Base-by-base conservation (phyloP, 2,329 filamentous ascomycete genomes). In the Colletotrichum limetticola region DNA sequence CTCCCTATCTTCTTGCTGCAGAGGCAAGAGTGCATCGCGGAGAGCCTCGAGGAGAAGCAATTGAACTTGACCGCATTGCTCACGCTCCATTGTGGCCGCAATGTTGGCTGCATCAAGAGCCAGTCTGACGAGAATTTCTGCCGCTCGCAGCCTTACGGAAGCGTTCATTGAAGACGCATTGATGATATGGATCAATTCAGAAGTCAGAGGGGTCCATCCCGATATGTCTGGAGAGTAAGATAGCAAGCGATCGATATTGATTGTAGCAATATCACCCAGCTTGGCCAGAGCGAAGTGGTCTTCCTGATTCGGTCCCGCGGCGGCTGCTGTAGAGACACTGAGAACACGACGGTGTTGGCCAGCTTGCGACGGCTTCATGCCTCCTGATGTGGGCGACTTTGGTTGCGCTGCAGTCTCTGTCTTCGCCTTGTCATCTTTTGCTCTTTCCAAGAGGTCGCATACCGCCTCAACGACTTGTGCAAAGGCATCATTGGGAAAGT, bases 401-500 rank as follows among this genome's bases (percentile, higher is more conserved):
- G 84, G 80, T 32, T 79, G 79, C 64, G 78, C 82, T 14, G 78
- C 77, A 2, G 75, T 74, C 55, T 82, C 80, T 3, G 80, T 79
- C 62, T 74, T 46, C 4, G 58, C 55, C 32, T 74, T 74, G 78
- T 69, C 37, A 83, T 80, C 9, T 66, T 66, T 24, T 74, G 76
- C 78, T 30, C 81, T 78, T 42, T 88, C 87, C 6, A 97, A 86
- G 7, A 98, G 85, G 58, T 89, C 87, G 78, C 95, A 95, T 4
- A 98, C 87, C 0, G 95, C 93, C 66, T 87, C 85, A 1, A 98
- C 86, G 11, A 98, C 91, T 75, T 94, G 90, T 5, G 93, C 85
- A 77, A 98, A 98, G 0, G 95, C 87, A 19, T 91, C 88, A 75
- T 96, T 95, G 0, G 95, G 94, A 78, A 97, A 98, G 77, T 98